Evolutionary conservation across 306 rosid species (phyloP).

Genomic region (Canavalia ensiformis): DNA sequence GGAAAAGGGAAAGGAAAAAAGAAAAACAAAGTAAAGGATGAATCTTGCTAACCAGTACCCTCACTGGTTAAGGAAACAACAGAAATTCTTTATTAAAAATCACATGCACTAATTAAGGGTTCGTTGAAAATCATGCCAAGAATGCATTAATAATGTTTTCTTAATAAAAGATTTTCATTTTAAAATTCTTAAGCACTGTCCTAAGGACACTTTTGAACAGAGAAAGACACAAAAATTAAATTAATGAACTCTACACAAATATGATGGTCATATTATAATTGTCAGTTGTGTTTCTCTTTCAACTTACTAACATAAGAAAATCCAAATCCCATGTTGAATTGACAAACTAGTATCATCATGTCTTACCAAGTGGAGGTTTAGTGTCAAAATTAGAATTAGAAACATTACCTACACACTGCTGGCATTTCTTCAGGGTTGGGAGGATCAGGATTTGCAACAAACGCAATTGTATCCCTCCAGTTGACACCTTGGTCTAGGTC

Average conservation of each 20-base stretch:
- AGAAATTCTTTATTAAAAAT: too few species aligned
- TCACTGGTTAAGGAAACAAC: too few species aligned
- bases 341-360: neutral
- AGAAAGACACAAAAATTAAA: too few species aligned
- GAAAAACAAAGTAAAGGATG: too few species aligned
- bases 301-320: neutral
- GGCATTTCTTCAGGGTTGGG: conserved; percentile 40
- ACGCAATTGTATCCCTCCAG: conserved; percentile 38
- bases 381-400: neutral
- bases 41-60: too few species aligned
- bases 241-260: neutral
- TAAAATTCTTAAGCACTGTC: too few species aligned
- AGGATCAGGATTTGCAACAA: conserved; percentile 37
- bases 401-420: conserved; percentile 35
- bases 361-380: neutral
- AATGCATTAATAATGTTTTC: too few species aligned
- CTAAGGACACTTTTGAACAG: too few species aligned
- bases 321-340: neutral
- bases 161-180: too few species aligned
- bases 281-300: neutral
- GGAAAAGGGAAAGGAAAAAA: too few species aligned
- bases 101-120: too few species aligned
- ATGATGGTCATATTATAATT: neutral
- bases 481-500: conserved; percentile 17
- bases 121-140: too few species aligned